Conservation (phyloP, 1,284 basidiomycete genomes). For the Puccinia horiana region DNA sequence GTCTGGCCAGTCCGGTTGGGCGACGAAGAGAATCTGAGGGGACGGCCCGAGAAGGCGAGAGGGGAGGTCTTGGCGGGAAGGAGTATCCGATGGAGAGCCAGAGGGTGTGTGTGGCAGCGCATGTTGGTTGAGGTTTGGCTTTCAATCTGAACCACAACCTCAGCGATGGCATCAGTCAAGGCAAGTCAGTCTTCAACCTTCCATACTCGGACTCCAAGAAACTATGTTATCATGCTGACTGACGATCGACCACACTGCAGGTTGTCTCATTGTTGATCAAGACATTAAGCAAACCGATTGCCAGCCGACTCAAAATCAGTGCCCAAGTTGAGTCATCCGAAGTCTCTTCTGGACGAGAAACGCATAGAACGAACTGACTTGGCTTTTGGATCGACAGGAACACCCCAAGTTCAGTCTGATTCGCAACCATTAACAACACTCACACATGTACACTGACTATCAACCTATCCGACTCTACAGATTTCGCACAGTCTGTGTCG, state of each 20-base stretch:
- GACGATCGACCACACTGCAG: background rate
- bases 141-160: background rate
- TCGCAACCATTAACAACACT: background rate
- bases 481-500: conserved; percentile 35
- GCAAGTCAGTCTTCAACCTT: background rate
- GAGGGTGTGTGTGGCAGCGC: background rate
- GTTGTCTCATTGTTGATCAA: conserved; percentile 40
- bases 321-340: conserved; percentile 25
- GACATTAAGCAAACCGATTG: conserved; percentile 41
- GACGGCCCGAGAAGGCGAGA: background rate
- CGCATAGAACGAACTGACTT: background rate
- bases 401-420: conserved; percentile 26
- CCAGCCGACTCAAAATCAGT: conserved; percentile 19
- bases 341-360: background rate
- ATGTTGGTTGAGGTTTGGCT: background rate
- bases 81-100: background rate
- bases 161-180: conserved; percentile 8
- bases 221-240: no score
- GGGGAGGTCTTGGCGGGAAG: background rate
- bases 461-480: background rate
- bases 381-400: background rate
- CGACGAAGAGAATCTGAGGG: background rate
- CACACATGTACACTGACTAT: background rate
- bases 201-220: background rate
- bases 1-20: background rate